Percentiles rank a stretch among this genome's conserved stretches.
Conservation (phyloP, 352 stramenopile genomes). For the Pythium chondricola region DNA sequence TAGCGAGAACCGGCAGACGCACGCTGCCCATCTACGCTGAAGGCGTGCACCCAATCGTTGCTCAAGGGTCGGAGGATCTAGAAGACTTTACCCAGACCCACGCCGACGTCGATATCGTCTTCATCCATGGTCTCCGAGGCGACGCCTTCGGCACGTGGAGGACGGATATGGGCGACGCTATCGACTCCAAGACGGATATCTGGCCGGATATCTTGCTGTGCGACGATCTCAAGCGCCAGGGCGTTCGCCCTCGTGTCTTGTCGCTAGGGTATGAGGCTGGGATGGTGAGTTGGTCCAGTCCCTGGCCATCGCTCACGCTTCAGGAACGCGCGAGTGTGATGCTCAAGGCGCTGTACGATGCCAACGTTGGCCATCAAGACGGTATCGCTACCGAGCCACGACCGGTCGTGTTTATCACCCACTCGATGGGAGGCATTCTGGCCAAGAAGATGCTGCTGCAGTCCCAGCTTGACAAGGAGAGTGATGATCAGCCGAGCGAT, state of each 20-base stretch:
- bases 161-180: slow-evolving; percentile 57
- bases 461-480: background rate
- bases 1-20: slow-evolving; percentile 24
- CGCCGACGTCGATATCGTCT: slow-evolving; percentile 59
- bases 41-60: slow-evolving; percentile 72
- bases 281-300: slow-evolving; percentile 82
- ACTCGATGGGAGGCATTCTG: slow-evolving; percentile 84
- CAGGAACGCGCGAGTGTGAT: slow-evolving; percentile 67
- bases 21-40: slow-evolving; percentile 60
- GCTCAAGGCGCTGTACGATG: slow-evolving; percentile 58
- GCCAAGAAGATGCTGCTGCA: slow-evolving; percentile 76
- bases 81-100: background rate
- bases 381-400: slow-evolving; percentile 6
- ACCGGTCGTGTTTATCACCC: slow-evolving; percentile 79
- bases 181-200: slow-evolving; percentile 52
- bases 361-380: slow-evolving; percentile 41
- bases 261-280: slow-evolving; percentile 78
- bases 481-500: background rate
- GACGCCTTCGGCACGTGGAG: slow-evolving; percentile 81
- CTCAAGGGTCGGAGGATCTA: slow-evolving; percentile 1
- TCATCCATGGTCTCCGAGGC: slow-evolving; percentile 77
- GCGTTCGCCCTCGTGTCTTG: slow-evolving; percentile 47
- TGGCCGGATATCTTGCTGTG: slow-evolving; percentile 74
- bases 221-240: slow-evolving; percentile 36
- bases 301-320: slow-evolving; percentile 78